Percentiles rank a stretch among this genome's conserved stretches.
phyloP scores from a whole-genome alignment of 1,139 yeast species.

The Kurtzmaniella quercitrusa region DNA sequence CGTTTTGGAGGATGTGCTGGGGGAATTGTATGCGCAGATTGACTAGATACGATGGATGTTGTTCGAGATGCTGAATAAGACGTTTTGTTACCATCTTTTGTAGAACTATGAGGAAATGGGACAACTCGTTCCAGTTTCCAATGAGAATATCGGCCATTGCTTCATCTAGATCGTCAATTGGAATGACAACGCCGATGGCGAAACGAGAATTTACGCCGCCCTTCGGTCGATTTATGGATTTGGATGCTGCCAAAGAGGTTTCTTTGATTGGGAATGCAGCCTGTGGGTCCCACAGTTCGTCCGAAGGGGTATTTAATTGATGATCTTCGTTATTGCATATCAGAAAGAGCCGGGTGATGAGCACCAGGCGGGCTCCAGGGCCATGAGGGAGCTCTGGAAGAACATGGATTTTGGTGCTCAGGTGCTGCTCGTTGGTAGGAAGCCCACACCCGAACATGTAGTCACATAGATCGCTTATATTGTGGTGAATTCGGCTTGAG shows the following conservation, averaged over 20 bases:
- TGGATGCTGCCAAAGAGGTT: conserved; percentile 5
- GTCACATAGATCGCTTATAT: conserved; percentile 41
- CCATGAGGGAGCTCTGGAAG: conserved; percentile 38
- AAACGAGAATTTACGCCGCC: conserved; percentile 30
- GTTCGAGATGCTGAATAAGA: conserved; percentile 21
- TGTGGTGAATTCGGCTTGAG: conserved; percentile 29
- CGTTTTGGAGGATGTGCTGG: conserved; percentile 34
- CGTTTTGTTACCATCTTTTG: conserved; percentile 38
- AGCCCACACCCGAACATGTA: conserved; percentile 58
- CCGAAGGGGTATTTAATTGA: not conserved
- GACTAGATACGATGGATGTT: conserved; percentile 20
- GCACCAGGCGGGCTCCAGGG: conserved; percentile 29
- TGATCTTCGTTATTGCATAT: conserved; percentile 26
- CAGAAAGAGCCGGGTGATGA: conserved; percentile 45
- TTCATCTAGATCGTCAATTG: conserved; percentile 29
- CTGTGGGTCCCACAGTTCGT: conserved; percentile 27
- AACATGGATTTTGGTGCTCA: conserved; percentile 44
- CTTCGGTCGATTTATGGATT: not conserved
- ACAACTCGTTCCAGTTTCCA: conserved; percentile 47
- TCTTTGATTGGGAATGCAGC: conserved; percentile 29
- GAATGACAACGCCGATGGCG: conserved; percentile 46
- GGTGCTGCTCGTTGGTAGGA: conserved; percentile 44
- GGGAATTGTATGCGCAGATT: conserved; percentile 41
- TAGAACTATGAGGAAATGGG: conserved; percentile 34
- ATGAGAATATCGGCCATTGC: conserved; percentile 38